Evolutionary conservation across 2,329 filamentous ascomycete species (phyloP), one percentile per base, ranked within the genome.

Genomic region (Meredithiella fracta): DNA sequence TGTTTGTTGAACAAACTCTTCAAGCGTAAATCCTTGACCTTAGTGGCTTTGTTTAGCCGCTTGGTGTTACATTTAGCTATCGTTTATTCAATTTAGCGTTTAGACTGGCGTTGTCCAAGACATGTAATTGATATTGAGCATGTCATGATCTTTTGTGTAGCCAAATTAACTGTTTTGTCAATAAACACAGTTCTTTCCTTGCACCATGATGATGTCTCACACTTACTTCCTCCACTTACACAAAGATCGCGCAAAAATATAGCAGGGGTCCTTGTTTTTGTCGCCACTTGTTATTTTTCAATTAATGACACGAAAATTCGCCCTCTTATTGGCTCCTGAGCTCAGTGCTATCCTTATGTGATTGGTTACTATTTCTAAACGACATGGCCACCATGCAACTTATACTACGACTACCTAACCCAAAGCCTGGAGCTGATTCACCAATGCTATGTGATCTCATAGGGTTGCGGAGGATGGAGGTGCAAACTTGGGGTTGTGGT

Each of bases 351-450:
- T 34, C 29, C 11, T 34, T 11, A 11, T 34, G 22, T 51, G 26
- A 51, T 51, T 51, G 49, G 49, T n/a, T 34, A 22, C 25, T 4
- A 20, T n/a, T n/a, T 51, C 23, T n/a, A 37, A 29, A 51, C 25
- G 26, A 5, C 49, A 17, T 20, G 15, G 15, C 17, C 17, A 22
- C 26, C 49, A 51, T 26, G 49, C 49, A 26, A 51, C 26, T 51
- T 51, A 22, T n/a, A 51, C 49, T 26, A 51, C 49, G 49, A 49
- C 47, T 49, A 22, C 47, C 47, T 49, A 49, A 22, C 2, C 20
- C 2, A 9, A 34, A 34, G n/a, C 31, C 11, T 5, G 49, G n/a
- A 51, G 29, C 49, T 17, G 17, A 51, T 51, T 51, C 25, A 26
- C 49, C 4, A 44, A 44, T 44, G 15, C 11, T n/a, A 8, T 44